Percentiles rank a stretch among this genome's conserved stretches.
Evolutionary conservation across 306 rosid species (phyloP).

Genomic region (Hippophae rhamnoides): DNA sequence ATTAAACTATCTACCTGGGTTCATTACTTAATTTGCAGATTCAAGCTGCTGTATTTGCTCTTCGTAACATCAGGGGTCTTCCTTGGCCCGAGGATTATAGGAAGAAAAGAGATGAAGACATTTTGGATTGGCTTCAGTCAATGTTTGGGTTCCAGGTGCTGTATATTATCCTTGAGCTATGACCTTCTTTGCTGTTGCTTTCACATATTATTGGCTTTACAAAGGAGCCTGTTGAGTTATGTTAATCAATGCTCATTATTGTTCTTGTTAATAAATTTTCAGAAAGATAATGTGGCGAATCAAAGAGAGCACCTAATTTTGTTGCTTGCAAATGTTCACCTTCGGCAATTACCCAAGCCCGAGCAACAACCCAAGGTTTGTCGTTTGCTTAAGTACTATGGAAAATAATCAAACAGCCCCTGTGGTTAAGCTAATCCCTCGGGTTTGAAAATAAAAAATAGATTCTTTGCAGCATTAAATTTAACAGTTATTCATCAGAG

Average conservation of each 20-base stretch:
- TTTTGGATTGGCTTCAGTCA: slow-evolving; percentile 91
- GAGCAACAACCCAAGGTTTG: slow-evolving; percentile 98
- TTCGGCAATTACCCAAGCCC: slow-evolving; percentile 86
- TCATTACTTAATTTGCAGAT: slow-evolving; percentile 36
- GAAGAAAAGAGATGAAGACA: slow-evolving; percentile 79
- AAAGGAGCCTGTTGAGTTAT: slow-evolving; percentile 7
- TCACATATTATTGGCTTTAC: slow-evolving; percentile 1
- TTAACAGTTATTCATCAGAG: too few relatives aligned
- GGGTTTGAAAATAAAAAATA: too few relatives aligned
- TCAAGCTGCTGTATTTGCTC: slow-evolving; percentile 87
- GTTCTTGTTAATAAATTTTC: slow-evolving; percentile 20
- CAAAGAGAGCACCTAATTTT: slow-evolving; percentile 94
- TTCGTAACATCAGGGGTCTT: slow-evolving; percentile 92
- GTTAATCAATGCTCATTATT: slow-evolving; percentile 14
- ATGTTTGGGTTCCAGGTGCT: slow-evolving; percentile 98
- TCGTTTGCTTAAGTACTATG: neutral
- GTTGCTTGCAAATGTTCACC: slow-evolving; percentile 93
- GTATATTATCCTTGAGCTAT: slow-evolving; percentile 6
- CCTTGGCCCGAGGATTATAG: slow-evolving; percentile 83
- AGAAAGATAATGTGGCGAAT: slow-evolving; percentile 88
- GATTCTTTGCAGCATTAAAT: too few relatives aligned
- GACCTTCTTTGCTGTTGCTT: slow-evolving; percentile 8
- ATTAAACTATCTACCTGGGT: too few relatives aligned
- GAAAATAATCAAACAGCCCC: too few relatives aligned
- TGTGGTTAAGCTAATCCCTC: too few relatives aligned